A percentile compares a stretch with the other conserved stretches of the same genome.
Evolutionary conservation across 2,329 filamentous ascomycete species (phyloP).

Genomic region (Nothophoma quercina): DNA sequence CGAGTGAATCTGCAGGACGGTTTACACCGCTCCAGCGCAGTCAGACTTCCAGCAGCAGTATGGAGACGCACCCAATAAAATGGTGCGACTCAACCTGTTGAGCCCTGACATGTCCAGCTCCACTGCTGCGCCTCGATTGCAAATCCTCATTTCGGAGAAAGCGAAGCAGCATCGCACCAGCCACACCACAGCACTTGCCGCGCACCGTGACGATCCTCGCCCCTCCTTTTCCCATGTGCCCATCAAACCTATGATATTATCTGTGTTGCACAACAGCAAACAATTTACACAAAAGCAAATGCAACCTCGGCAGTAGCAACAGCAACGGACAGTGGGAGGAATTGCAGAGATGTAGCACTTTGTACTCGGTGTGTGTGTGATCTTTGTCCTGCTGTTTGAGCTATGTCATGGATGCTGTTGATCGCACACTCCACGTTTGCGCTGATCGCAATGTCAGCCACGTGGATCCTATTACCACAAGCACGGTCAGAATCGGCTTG

Average conservation of each 20-base stretch:
- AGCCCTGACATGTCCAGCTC: too few species aligned
- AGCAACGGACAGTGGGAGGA: neutral
- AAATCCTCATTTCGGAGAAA: constrained; percentile 14
- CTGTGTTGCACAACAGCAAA: too few species aligned
- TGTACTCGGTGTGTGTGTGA: constrained; percentile 2
- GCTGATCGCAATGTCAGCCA: constrained; percentile 16
- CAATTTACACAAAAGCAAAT: neutral
- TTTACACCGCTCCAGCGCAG: too few species aligned
- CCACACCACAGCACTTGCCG: constrained; percentile 1
- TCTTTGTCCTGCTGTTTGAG: neutral
- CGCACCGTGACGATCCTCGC: neutral
- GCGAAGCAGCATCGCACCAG: constrained; percentile 6
- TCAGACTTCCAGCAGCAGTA: too few species aligned
- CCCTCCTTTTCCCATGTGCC: neutral
- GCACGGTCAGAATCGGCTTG: constrained; percentile 11
- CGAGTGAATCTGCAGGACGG: too few species aligned
- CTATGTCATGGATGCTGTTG: constrained; percentile 5
- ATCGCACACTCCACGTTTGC: constrained; percentile 10
- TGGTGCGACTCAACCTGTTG: too few species aligned
- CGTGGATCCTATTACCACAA: constrained; percentile 1
- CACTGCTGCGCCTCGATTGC: constrained; percentile 2
- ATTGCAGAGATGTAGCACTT: neutral
- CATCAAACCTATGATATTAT: too few species aligned
- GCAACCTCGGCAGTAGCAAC: neutral
- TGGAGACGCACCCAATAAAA: too few species aligned